Conservation (phyloP, 345 rosid genomes). For the Camelina neglecta region DNA sequence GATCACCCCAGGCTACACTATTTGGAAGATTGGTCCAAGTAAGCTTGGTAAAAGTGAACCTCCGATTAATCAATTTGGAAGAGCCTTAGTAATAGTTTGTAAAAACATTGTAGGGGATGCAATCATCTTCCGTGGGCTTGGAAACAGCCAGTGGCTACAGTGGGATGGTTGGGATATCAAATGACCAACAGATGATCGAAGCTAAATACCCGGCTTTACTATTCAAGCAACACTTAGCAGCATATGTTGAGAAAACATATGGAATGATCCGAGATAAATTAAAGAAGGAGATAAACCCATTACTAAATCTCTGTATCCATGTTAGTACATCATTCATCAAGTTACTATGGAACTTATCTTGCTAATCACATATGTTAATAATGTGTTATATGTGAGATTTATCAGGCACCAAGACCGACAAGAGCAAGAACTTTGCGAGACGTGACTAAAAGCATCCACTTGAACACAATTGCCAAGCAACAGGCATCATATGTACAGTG, state of each 20-base stretch:
- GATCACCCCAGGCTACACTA: conserved; percentile 50
- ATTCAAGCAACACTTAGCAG: conserved; percentile 76
- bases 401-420: conserved; percentile 60
- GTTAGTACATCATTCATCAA: conserved; percentile 41
- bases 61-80: conserved; percentile 6
- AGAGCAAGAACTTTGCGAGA: conserved; percentile 54
- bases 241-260: conserved; percentile 70
- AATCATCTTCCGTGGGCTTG: conserved; percentile 50
- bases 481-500: conserved; percentile 66
- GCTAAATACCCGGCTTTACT: conserved; percentile 78
- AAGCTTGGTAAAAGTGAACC: conserved; percentile 40
- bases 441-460: conserved; percentile 52
- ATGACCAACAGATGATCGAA: conserved; percentile 57
- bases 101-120: conserved; percentile 50
- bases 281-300: conserved; percentile 70
- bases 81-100: conserved; percentile 13
- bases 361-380: conserved; percentile 5
- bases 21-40: conserved; percentile 60
- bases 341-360: conserved; percentile 15
- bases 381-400: conserved; percentile 26
- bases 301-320: conserved; percentile 67
- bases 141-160: conserved; percentile 65
- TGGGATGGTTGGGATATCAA: conserved; percentile 58
- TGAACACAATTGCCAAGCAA: conserved; percentile 52
- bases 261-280: conserved; percentile 66